Conservation (phyloP, 495 filamentous ascomycete species). For the Lophium mytilinum region DNA sequence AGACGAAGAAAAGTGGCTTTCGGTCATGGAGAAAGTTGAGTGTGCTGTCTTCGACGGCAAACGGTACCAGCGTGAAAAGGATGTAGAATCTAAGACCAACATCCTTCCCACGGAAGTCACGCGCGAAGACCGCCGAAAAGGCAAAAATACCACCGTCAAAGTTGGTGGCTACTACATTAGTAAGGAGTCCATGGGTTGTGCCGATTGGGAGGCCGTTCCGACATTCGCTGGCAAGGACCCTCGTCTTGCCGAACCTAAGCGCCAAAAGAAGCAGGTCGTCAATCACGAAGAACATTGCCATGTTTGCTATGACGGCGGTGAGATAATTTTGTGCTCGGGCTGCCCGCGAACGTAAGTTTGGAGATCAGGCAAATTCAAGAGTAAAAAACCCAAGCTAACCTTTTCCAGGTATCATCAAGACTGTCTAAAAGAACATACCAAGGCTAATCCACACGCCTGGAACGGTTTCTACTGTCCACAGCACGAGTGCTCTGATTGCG, state of each 20-base stretch:
- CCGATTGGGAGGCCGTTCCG: conserved; percentile 49
- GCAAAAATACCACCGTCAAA: conserved; percentile 54
- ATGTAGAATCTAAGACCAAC: conserved; percentile 27
- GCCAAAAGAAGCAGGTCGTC: conserved; percentile 38
- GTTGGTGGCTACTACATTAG: conserved; percentile 52
- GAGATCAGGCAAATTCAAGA: no score
- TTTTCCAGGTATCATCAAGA: conserved; percentile 39
- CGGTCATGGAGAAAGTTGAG: conserved; percentile 51
- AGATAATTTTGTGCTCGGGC: conserved; percentile 41
- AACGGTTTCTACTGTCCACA: conserved; percentile 49
- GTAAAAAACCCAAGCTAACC: no score
- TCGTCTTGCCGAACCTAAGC: conserved; percentile 39
- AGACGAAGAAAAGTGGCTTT: conserved; percentile 52
- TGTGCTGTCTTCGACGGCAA: conserved; percentile 54
- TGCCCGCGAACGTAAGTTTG: conserved; percentile 42
- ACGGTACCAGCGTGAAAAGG: conserved; percentile 32
- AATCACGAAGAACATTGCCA: conserved; percentile 50
- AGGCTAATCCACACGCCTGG: conserved; percentile 31
- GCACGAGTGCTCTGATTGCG: conserved; percentile 50
- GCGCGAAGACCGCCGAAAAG: conserved; percentile 44
- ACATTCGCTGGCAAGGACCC: conserved; percentile 51
- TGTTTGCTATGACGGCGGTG: conserved; percentile 44
- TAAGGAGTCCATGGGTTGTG: conserved; percentile 50
- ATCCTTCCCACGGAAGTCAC: conserved; percentile 39
- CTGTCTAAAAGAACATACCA: conserved; percentile 41